Evolutionary conservation across 305 asterid species (phyloP), one percentile per base, ranked within the genome.

Genomic region (Solanum hybrid): DNA sequence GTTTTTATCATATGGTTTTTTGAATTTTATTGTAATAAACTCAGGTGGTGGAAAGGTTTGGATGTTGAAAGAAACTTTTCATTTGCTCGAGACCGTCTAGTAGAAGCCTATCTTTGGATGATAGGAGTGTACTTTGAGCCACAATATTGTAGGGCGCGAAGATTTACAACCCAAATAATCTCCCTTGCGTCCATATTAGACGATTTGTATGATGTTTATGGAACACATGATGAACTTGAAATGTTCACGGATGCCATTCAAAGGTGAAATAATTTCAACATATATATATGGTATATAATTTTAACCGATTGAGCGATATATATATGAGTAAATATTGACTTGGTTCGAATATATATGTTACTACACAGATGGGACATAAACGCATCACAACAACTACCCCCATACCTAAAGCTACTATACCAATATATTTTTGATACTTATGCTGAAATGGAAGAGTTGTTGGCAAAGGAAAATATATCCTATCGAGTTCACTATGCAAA

Each of bases 181-280:
- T 87, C 61, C 36, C 78, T 87, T 24, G 78, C 84, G n/a, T 88
- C 90, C 27, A 79, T 89, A 27, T 7, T 89, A 51, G 90, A 89
- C 32, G 88, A 89, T 14, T 31, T 80, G 9, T 89, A 89, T 79
- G 88, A 89, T 89, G 88, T 57, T n/a, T 89, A 79, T 79, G 88
- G 88, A 24, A 89, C 90, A 31, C 38, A 20, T 2, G 88, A 89
- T 6, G 88, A 89, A 89, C 88, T 89, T 34, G 57, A 78, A 32
- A 33, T 79, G 72, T 89, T 89, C 88, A 89, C 90, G 0, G 26
- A 89, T 78, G 87, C 90, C 14, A 87, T 87, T 26, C 65, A 87
- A 72, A 87, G 89, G 89, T 70, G 61, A 41, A 39, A 32, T 26
- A 39, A 32, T 26, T 82, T 81, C 27, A 32, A 77, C 24, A 27